A percentile compares a stretch with the other conserved stretches of the same genome.
phyloP scores from a whole-genome alignment of 208 protist species.

The Wallacemonas sp. region DNA sequence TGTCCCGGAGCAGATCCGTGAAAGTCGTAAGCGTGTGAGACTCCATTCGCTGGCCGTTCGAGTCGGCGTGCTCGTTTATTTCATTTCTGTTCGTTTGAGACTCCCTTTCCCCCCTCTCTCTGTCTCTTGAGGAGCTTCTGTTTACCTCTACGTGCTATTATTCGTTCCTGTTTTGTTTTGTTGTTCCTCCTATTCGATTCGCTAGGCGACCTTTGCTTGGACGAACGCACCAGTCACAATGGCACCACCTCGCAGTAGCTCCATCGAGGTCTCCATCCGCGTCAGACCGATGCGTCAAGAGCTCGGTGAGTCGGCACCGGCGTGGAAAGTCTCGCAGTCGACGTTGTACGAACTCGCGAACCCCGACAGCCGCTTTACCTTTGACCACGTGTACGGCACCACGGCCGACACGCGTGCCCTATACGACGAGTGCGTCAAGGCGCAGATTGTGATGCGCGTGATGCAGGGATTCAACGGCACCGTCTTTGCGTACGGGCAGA shows the following conservation, averaged over 20 bases:
- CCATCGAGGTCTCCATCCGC: constrained; percentile 70
- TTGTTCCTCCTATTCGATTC: constrained; percentile 7
- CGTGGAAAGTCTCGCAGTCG: constrained; percentile 28
- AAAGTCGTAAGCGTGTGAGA: too few species aligned
- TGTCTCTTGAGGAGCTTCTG: too few species aligned
- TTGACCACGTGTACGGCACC: constrained; percentile 66
- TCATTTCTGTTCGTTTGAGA: too few species aligned
- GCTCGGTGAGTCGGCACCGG: constrained; percentile 36
- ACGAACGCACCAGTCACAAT: too few species aligned
- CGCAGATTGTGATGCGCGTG: constrained; percentile 48
- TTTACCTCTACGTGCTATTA: background rate
- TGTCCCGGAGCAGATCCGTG: too few species aligned
- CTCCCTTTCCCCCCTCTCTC: background rate
- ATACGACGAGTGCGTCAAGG: constrained; percentile 48
- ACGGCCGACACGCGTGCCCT: constrained; percentile 34
- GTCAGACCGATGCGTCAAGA: constrained; percentile 55
- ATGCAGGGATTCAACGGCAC: constrained; percentile 87
- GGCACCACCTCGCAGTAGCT: constrained; percentile 20
- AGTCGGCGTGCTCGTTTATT: too few species aligned
- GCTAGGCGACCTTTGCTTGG: background rate
- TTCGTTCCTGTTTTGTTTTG: constrained; percentile 9
- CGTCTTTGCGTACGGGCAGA: constrained; percentile 87
- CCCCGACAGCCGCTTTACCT: constrained; percentile 63
- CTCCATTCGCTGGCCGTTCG: too few species aligned
- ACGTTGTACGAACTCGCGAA: constrained; percentile 51